Conservation (phyloP, 441 rosid genomes). For the Erodium moschatum region DNA sequence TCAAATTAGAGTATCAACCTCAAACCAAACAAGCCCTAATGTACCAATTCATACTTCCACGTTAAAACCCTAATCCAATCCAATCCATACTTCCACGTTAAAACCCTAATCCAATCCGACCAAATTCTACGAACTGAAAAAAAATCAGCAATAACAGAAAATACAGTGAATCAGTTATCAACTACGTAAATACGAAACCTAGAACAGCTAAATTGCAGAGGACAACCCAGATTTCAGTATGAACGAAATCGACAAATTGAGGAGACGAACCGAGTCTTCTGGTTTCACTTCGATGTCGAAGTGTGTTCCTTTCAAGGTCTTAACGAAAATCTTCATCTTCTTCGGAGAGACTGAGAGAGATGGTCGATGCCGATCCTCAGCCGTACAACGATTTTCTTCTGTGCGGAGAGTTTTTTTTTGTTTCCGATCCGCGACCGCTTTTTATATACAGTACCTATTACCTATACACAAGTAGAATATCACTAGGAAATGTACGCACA, state of each 20-base stretch:
- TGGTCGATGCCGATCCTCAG: background rate
- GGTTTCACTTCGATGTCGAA: conserved; percentile 75
- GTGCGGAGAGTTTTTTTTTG: background rate
- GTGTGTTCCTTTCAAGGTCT: conserved; percentile 65
- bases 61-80: too few relatives aligned
- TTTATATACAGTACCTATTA: background rate
- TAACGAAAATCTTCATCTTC: conserved; percentile 68
- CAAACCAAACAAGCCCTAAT: too few relatives aligned
- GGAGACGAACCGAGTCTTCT: conserved; percentile 42
- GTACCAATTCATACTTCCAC: too few relatives aligned
- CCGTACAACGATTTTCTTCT: background rate
- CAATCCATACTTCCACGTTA: too few relatives aligned
- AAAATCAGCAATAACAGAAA: background rate
- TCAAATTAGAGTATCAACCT: too few relatives aligned
- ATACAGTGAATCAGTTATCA: background rate
- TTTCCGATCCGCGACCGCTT: background rate
- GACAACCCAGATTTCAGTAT: background rate
- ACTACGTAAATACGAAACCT: background rate
- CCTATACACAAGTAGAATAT: too few relatives aligned
- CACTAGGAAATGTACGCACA: too few relatives aligned
- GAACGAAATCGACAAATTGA: conserved; percentile 11
- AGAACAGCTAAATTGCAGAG: background rate
- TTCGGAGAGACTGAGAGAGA: background rate
- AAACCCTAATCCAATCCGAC: too few relatives aligned
- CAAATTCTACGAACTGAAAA: too few relatives aligned